Conservation (phyloP, 192 early-diverging fungal species). For the Backusella circina region DNA sequence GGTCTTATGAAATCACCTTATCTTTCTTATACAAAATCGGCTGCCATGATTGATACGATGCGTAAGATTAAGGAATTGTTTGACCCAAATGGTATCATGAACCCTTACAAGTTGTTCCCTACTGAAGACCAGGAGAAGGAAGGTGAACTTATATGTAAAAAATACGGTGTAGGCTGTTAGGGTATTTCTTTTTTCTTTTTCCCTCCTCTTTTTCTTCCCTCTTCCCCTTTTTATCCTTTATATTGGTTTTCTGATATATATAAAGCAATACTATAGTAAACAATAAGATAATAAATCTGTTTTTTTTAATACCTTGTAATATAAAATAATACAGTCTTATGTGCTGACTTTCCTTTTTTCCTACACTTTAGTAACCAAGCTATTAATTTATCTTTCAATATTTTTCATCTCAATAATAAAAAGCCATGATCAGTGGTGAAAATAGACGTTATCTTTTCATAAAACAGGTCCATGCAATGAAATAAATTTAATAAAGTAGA, state of each 20-base stretch:
- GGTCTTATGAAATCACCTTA: constrained; percentile 66
- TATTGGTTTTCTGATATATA: not conserved
- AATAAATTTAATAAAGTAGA: no score
- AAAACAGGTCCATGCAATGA: no score
- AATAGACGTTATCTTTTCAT: no score
- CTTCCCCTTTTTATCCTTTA: not conserved
- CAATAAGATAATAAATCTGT: not conserved
- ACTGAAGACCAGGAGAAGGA: not conserved
- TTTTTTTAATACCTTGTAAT: no score
- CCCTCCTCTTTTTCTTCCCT: not conserved
- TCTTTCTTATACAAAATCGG: constrained; percentile 65
- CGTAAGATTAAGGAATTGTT: constrained; percentile 69
- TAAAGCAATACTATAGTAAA: not conserved
- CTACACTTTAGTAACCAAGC: no score
- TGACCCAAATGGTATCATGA: constrained; percentile 86
- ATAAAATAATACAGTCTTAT: no score
- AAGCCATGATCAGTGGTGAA: no score
- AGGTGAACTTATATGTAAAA: not conserved
- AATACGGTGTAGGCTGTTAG: not conserved
- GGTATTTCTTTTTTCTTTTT: not conserved
- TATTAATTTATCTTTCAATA: no score
- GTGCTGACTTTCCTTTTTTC: no score
- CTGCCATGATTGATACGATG: constrained; percentile 69
- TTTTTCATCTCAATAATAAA: no score
- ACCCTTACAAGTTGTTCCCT: constrained; percentile 57